Evolutionary conservation across 2,329 filamentous ascomycete genomes (phyloP), one percentile per base, ranked within the genome.

Genomic region (Microdochium bolleyi): DNA sequence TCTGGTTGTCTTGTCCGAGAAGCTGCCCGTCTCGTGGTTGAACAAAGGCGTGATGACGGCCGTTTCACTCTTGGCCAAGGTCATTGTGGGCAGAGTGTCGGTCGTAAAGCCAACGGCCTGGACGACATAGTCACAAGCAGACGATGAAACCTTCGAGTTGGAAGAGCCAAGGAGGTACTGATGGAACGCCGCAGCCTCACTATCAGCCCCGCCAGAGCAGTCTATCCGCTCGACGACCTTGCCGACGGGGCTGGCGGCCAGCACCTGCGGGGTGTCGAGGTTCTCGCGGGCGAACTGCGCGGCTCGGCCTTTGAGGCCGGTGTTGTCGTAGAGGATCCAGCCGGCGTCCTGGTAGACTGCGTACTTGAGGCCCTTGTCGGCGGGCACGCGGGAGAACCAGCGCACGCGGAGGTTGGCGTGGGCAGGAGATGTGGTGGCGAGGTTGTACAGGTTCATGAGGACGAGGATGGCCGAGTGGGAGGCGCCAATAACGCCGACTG

Each of bases 311-410:
- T 86, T 85, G 25, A 86, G 70, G 2, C 83, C 83, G 0, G 82
- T 85, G 64, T 85, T 86, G 61, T 86, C 83, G 52, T 79, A 75
- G 24, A 83, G 65, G 54, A 85, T 84, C 80, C 82, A 85, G 53
- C 78, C 80, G 21, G 41, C 41, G 56, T 83, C 80, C 66, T 73
- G 79, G 62, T 77, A 79, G 59, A 80, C 76, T 16, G 83, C 83
- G 56, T 85, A 86, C 24, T 79, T 77, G 10, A 85, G 71, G 24
- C 24, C 13, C 1, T 73, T 66, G 58, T 82, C 77, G 21, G 41
- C 41, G 41, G 41, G 41, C 13, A 46, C 19, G n/a, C 83, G 73
- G 27, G 70, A 82, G 65, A 85, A 83, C 82, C 82, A 85, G 59
- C 78, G 79, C 52, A 85, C 71, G 27, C 72, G 73, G 2, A 85